A percentile compares a stretch with the other conserved stretches of the same genome.
Conservation (phyloP, 129 eudicot genomes). For the Sambucus nigra region DNA sequence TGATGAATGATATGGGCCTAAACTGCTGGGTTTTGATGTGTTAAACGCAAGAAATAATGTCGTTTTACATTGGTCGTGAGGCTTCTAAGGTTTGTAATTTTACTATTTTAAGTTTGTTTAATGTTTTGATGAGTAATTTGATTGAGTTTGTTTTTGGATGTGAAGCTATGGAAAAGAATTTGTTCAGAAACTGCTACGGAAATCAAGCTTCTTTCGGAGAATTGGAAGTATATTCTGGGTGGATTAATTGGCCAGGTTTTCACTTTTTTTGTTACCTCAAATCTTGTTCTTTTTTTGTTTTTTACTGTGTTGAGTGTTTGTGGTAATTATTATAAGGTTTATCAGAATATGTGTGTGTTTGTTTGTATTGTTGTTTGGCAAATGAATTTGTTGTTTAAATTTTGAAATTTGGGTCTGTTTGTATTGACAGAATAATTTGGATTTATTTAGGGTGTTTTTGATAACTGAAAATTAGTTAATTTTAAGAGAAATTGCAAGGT, state of each 20-base stretch:
- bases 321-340: too few species aligned
- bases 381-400: too few species aligned
- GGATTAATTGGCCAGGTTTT: slow-evolving; percentile 85
- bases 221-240: slow-evolving; percentile 91
- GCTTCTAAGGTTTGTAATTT: slow-evolving; percentile 71
- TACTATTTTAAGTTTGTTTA: neutral
- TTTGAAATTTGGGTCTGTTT: too few species aligned
- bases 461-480: too few species aligned
- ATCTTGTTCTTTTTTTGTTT: neutral
- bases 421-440: too few species aligned
- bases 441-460: too few species aligned
- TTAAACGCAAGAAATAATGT: slow-evolving; percentile 33
- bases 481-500: too few species aligned
- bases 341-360: too few species aligned
- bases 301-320: too few species aligned
- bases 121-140: neutral
- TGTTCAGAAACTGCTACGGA: slow-evolving; percentile 80
- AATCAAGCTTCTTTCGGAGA: slow-evolving; percentile 69
- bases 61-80: slow-evolving; percentile 98
- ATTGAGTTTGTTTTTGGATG: neutral
- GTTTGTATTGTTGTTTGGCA: too few species aligned
- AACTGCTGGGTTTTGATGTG: slow-evolving; percentile 28
- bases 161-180: slow-evolving; percentile 88
- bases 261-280: neutral
- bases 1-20: slow-evolving; percentile 30